These are phyloP conservation scores for Zymoseptoria pseudotritici DNA, from an alignment of 2,329 filamentous ascomycete species.

Conservation along the genomic window DNA sequence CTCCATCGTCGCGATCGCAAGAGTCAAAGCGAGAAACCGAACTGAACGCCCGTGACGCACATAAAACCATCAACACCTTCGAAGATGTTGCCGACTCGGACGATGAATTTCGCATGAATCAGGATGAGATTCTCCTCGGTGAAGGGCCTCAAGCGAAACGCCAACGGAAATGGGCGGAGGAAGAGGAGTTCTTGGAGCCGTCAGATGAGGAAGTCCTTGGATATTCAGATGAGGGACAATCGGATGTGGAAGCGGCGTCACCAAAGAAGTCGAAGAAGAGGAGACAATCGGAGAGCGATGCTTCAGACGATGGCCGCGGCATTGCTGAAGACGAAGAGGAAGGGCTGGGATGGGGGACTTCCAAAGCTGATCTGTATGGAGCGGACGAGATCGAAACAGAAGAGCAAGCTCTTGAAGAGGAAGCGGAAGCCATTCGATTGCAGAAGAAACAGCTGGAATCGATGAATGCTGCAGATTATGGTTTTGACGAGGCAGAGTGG, in stretches of 20 bases:
- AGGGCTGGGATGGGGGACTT: conserved; percentile 74
- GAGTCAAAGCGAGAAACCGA: conserved; percentile 5
- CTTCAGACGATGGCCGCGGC: conserved; percentile 54
- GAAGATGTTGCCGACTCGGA: conserved; percentile 89
- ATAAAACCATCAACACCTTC: conserved; percentile 54
- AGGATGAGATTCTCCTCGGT: conserved; percentile 79
- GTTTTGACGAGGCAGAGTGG: conserved; percentile 89
- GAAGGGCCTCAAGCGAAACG: conserved; percentile 74
- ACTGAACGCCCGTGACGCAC: conserved; percentile 32
- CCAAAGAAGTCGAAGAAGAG: conserved; percentile 72
- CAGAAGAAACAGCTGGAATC: conserved; percentile 85
- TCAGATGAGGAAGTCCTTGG: conserved; percentile 58
- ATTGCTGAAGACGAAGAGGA: conserved; percentile 34
- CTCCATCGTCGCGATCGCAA: conserved; percentile 3
- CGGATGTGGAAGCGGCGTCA: conserved; percentile 49
- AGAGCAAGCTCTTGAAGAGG: conserved; percentile 77
- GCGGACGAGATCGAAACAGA: conserved; percentile 68
- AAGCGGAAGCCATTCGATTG: conserved; percentile 76
- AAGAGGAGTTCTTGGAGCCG: conserved; percentile 53
- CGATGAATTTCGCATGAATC: conserved; percentile 83
- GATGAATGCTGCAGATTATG: conserved; percentile 88
- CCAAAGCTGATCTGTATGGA: conserved; percentile 87
- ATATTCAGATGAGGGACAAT: conserved; percentile 37
- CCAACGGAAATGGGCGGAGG: conserved; percentile 60
- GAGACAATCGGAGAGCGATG: conserved; percentile 68